A percentile compares a stretch with the other conserved stretches of the same genome.
Conservation (phyloP, 495 filamentous ascomycete species). For the Neurospora hispaniola region DNA sequence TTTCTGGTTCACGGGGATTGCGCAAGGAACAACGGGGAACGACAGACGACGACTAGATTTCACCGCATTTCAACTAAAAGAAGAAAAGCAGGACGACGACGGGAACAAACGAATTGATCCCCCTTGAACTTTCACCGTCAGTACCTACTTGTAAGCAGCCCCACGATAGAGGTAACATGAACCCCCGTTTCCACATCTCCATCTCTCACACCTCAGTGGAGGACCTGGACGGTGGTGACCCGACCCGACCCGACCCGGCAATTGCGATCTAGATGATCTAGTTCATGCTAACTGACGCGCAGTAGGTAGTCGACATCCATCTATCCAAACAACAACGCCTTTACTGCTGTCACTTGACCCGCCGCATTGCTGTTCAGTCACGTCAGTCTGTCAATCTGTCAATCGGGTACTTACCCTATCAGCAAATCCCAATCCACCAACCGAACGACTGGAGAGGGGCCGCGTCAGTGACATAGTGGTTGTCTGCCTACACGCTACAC, state of each 20-base stretch:
- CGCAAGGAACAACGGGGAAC: not conserved
- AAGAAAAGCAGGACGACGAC: not conserved
- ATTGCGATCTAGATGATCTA: not conserved
- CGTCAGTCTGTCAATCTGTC: conserved; percentile 9
- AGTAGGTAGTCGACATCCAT: not conserved
- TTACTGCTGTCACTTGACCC: not conserved
- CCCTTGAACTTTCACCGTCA: not conserved
- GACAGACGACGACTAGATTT: not conserved
- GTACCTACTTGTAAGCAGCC: not conserved
- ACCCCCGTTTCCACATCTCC: not conserved
- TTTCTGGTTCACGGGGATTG: not conserved
- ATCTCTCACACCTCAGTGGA: not conserved
- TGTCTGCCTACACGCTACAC: not conserved
- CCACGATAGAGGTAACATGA: not conserved
- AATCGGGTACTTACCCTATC: conserved; percentile 9
- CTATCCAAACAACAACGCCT: not conserved
- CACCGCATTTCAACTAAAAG: not conserved
- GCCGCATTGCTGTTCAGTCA: not conserved
- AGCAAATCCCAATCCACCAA: not conserved
- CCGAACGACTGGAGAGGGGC: not conserved
- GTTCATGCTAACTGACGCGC: not conserved
- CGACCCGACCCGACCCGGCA: not conserved
- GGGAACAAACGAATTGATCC: not conserved
- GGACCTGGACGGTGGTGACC: not conserved
- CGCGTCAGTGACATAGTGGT: not conserved